Evolutionary conservation across 2,329 filamentous ascomycete species (phyloP).

Genomic region (Monilinia polystroma): DNA sequence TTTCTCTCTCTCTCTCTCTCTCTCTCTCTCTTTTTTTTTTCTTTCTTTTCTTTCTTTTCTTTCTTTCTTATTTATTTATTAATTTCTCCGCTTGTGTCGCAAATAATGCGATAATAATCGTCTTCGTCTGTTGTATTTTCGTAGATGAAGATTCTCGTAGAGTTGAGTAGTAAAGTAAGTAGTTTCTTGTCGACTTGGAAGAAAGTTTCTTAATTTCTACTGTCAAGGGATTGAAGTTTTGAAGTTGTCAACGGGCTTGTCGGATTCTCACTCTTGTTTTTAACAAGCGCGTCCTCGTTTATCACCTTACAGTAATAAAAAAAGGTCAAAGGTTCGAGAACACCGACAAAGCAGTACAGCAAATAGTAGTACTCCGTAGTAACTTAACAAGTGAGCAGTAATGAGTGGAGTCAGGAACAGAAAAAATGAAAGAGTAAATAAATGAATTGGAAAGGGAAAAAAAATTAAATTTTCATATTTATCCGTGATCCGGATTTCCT

Average conservation of each 20-base stretch:
- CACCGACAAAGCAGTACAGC: constrained; percentile 14
- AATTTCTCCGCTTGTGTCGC: not conserved
- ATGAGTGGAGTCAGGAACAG: constrained; percentile 20
- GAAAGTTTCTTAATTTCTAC: constrained; percentile 1
- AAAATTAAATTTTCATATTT: constrained; percentile 2
- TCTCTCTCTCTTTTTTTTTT: too few relatives aligned
- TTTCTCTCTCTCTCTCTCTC: not conserved
- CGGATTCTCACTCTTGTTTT: constrained; percentile 22
- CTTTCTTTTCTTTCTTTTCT: too few relatives aligned
- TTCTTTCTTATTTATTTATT: too few relatives aligned
- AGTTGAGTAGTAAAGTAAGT: not conserved
- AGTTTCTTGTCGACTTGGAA: constrained; percentile 5
- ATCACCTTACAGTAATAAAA: not conserved
- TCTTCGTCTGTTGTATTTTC: not conserved
- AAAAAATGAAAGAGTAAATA: not conserved
- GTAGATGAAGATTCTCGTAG: not conserved
- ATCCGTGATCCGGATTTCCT: constrained; percentile 8
- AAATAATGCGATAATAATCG: constrained; percentile 9
- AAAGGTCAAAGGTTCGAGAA: constrained; percentile 21
- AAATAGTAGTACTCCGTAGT: too few relatives aligned
- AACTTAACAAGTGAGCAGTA: too few relatives aligned
- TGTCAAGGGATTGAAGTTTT: constrained; percentile 13
- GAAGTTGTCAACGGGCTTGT: constrained; percentile 14
- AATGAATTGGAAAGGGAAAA: not conserved
- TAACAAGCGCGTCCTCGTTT: constrained; percentile 20